phyloP scores from a whole-genome alignment of 73 alveolate species.

The Paraurostyla sp. region DNA sequence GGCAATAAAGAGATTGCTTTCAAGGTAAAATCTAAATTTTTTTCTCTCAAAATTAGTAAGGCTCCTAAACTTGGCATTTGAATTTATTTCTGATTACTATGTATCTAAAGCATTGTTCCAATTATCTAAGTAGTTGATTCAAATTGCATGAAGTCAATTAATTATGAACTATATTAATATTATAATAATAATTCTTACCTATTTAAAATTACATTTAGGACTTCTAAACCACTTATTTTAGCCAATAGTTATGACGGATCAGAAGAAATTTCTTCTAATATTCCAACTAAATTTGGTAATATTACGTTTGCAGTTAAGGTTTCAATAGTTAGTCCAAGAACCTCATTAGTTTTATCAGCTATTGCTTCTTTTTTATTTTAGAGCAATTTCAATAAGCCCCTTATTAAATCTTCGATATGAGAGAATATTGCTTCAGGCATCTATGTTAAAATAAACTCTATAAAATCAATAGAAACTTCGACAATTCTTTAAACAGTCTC shows the following conservation, averaged over 20 bases:
- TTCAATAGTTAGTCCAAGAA: not conserved
- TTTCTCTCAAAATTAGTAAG: slow-evolving; percentile 13
- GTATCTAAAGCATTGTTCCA: not conserved
- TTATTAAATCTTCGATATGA: not conserved
- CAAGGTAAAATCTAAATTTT: not conserved
- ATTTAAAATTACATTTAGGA: not conserved
- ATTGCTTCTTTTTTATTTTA: not conserved
- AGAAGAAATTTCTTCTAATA: not conserved
- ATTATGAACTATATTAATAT: not conserved
- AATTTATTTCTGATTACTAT: not conserved
- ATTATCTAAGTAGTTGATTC: slow-evolving; percentile 17
- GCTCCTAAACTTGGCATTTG: not conserved
- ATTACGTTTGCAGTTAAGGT: slow-evolving; percentile 26
- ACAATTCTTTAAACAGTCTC: not conserved
- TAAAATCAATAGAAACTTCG: slow-evolving; percentile 20
- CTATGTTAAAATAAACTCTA: slow-evolving; percentile 23
- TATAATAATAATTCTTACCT: not conserved
- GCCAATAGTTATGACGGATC: not conserved
- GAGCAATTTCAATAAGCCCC: not conserved
- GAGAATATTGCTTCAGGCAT: slow-evolving; percentile 26
- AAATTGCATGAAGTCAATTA: not conserved
- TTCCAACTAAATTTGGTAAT: slow-evolving; percentile 24
- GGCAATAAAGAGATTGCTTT: not conserved
- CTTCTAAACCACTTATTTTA: slow-evolving; percentile 7
- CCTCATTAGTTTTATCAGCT: not conserved